These are phyloP conservation scores for Perilla frutescens DNA, from an alignment of 257 asterid species.

Conservation along the genomic window DNA sequence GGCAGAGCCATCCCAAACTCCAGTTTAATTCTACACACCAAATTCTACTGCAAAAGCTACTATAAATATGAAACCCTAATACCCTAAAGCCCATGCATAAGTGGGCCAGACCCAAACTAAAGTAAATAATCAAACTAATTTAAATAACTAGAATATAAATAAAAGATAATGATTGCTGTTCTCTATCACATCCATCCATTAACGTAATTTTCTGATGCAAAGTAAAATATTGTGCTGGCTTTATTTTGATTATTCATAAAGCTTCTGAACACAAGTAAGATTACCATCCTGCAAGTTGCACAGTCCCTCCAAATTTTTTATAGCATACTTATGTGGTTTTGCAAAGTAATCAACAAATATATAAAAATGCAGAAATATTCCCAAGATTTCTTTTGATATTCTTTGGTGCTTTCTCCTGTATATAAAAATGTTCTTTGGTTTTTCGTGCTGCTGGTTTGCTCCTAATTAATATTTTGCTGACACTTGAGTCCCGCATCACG, in stretches of 20 bases:
- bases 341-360: too few relatives aligned
- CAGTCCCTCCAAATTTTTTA: neutral
- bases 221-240: neutral
- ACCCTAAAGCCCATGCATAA: too few relatives aligned
- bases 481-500: constrained; percentile 21
- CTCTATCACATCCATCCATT: neutral
- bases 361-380: neutral
- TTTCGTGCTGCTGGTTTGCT: constrained; percentile 19
- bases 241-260: neutral
- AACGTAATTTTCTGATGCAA: neutral
- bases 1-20: too few relatives aligned
- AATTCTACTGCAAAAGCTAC: too few relatives aligned
- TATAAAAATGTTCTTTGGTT: constrained; percentile 15
- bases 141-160: too few relatives aligned
- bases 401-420: neutral
- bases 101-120: too few relatives aligned
- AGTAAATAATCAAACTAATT: too few relatives aligned
- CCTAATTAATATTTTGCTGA: constrained; percentile 11
- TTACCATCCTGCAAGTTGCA: constrained; percentile 2
- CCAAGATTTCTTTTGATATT: too few relatives aligned
- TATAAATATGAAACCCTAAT: too few relatives aligned
- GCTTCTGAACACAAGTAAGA: neutral
- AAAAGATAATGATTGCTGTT: too few relatives aligned
- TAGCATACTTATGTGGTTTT: too few relatives aligned
- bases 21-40: too few relatives aligned